Percentiles rank a stretch among this genome's conserved stretches.
Conservation (phyloP, 2,329 filamentous ascomycete genomes). For the Aureobasidium subglaciale region DNA sequence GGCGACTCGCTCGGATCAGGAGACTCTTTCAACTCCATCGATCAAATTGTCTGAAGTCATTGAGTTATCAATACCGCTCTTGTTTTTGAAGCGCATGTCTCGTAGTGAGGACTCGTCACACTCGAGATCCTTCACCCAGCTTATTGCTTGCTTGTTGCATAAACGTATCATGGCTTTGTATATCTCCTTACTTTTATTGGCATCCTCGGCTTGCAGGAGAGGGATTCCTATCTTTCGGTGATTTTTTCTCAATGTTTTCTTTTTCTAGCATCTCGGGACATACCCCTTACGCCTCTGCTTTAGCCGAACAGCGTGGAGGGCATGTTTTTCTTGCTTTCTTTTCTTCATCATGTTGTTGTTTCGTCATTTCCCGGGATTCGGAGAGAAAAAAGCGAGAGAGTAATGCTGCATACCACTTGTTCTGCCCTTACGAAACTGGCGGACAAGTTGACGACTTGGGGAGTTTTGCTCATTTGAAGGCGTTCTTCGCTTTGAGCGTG, state of each 20-base stretch:
- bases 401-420: slow-evolving; percentile 6
- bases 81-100: no score
- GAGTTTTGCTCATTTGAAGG: neutral
- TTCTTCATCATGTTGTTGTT: neutral
- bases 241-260: slow-evolving; percentile 43
- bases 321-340: neutral
- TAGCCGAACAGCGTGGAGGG: neutral
- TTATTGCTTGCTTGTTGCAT: neutral
- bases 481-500: neutral
- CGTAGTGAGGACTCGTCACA: no score
- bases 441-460: neutral
- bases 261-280: neutral
- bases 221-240: neutral
- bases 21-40: neutral
- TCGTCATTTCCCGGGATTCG: neutral
- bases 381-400: neutral
- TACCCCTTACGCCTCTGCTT: slow-evolving; percentile 1
- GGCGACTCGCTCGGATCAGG: slow-evolving; percentile 44
- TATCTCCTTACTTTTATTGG: neutral
- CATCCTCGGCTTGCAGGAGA: neutral
- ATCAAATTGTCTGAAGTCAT: neutral
- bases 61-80: neutral
- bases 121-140: no score
- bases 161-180: neutral
- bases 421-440: neutral